Conservation (phyloP, 352 stramenopile genomes). For the Pythium oligandrum region DNA sequence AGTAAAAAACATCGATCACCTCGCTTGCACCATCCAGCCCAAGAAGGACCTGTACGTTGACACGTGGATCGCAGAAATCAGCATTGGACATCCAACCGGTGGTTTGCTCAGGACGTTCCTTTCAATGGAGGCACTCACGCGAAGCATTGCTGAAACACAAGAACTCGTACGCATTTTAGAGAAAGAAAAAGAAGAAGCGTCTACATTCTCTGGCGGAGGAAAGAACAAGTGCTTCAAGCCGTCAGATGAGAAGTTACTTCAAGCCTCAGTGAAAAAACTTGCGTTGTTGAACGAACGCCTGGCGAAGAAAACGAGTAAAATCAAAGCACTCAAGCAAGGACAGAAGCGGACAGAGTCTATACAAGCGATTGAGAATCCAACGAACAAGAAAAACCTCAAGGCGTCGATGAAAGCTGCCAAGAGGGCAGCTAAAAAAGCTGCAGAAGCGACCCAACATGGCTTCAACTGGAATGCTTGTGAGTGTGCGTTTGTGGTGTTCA, state of each 20-base stretch:
- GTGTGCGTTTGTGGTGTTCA: slow-evolving; percentile 86
- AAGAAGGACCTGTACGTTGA: slow-evolving; percentile 64
- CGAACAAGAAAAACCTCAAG: slow-evolving; percentile 12
- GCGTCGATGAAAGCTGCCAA: slow-evolving; percentile 5
- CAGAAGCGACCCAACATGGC: slow-evolving; percentile 15
- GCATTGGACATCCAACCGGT: slow-evolving; percentile 67
- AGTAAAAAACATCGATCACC: slow-evolving; percentile 66
- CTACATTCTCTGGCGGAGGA: neutral
- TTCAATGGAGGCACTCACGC: slow-evolving; percentile 60
- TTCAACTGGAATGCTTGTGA: slow-evolving; percentile 64
- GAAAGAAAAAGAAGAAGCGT: slow-evolving; percentile 31
- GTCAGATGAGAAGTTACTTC: slow-evolving; percentile 33
- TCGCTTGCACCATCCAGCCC: slow-evolving; percentile 30
- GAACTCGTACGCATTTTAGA: slow-evolving; percentile 48
- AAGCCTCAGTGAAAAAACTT: slow-evolving; percentile 24
- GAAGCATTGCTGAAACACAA: slow-evolving; percentile 49
- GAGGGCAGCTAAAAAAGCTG: slow-evolving; percentile 7
- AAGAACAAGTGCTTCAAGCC: slow-evolving; percentile 23
- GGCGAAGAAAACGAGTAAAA: slow-evolving; percentile 54
- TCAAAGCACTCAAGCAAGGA: slow-evolving; percentile 54
- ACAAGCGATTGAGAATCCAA: slow-evolving; percentile 1
- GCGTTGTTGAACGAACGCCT: slow-evolving; percentile 27
- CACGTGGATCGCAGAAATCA: slow-evolving; percentile 87
- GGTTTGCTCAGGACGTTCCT: slow-evolving; percentile 70
- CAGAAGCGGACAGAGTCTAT: slow-evolving; percentile 3